phyloP scores from a whole-genome alignment of 495 filamentous ascomycete genomes.

The Amniculicola lignicola region DNA sequence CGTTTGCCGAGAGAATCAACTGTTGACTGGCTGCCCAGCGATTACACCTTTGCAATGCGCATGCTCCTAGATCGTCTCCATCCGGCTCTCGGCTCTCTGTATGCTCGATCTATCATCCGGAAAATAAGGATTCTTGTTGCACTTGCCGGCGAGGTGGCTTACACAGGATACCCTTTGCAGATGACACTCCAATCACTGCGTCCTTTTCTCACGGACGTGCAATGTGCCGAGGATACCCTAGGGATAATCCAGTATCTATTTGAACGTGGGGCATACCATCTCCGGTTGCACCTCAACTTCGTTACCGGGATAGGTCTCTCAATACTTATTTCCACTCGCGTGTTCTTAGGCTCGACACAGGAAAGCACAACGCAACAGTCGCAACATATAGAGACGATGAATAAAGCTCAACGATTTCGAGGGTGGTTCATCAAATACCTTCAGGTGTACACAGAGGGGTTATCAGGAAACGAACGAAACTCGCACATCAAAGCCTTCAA shows the following conservation, averaged over 20 bases:
- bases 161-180: constrained; percentile 80
- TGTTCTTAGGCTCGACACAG: constrained; percentile 65
- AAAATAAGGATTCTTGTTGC: constrained; percentile 80
- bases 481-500: constrained; percentile 51
- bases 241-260: constrained; percentile 86
- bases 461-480: not conserved
- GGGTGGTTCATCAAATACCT: constrained; percentile 68
- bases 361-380: constrained; percentile 71
- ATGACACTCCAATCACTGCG: constrained; percentile 81
- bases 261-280: constrained; percentile 60
- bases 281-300: constrained; percentile 64
- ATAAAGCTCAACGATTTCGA: constrained; percentile 64
- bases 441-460: constrained; percentile 43
- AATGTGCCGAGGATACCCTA: constrained; percentile 89
- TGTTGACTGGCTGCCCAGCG: constrained; percentile 70
- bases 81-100: constrained; percentile 80
- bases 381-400: constrained; percentile 67
- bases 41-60: constrained; percentile 72
- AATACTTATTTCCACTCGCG: constrained; percentile 67
- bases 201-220: constrained; percentile 71
- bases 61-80: constrained; percentile 76
- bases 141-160: constrained; percentile 66
- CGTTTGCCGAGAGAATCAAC: constrained; percentile 61
- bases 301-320: constrained; percentile 74
- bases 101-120: constrained; percentile 80